Evolutionary conservation across 305 asterid genomes (phyloP).

Genomic region (Andrographis paniculata): DNA sequence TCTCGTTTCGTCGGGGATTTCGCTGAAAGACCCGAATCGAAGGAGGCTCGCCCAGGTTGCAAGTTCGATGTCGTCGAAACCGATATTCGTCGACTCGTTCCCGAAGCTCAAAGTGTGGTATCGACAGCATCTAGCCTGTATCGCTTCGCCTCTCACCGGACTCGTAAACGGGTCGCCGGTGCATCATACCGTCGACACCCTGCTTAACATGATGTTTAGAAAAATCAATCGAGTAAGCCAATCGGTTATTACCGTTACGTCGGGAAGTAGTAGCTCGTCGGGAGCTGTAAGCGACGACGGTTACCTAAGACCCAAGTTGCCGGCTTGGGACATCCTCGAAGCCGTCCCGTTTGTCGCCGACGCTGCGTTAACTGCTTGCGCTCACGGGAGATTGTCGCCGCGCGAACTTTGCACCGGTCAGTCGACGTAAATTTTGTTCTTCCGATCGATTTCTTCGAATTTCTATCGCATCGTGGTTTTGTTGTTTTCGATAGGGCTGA

Average conservation of each 20-base stretch:
- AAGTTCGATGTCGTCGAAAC: conserved; percentile 51
- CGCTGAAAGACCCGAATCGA: conserved; percentile 65
- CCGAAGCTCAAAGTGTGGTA: conserved; percentile 96
- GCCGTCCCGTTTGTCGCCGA: conserved; percentile 96
- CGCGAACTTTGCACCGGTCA: conserved; percentile 97
- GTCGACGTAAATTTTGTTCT: conserved; percentile 14
- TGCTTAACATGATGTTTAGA: conserved; percentile 84
- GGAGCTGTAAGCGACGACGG: conserved; percentile 68
- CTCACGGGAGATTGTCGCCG: conserved; percentile 85
- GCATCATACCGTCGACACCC: conserved; percentile 64
- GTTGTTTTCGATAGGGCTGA: conserved; percentile 77
- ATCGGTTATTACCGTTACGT: conserved; percentile 40
- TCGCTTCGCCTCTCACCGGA: conserved; percentile 92
- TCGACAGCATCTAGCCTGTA: conserved; percentile 87
- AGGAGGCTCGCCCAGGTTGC: conserved; percentile 75
- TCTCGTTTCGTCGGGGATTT: conserved; percentile 45
- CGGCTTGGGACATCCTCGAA: conserved; percentile 98
- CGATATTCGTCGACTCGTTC: conserved; percentile 93
- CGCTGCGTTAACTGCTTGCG: conserved; percentile 95
- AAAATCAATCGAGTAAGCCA: conserved; percentile 57
- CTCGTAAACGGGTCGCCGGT: conserved; percentile 85
- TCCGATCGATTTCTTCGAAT: too few species aligned
- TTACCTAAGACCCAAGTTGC: conserved; percentile 61
- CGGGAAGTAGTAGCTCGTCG: conserved; percentile 81
- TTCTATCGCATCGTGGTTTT: too few species aligned